Evolutionary conservation across 768 basidiomycete species (phyloP).

Genomic region (Hericium rajendrae): DNA sequence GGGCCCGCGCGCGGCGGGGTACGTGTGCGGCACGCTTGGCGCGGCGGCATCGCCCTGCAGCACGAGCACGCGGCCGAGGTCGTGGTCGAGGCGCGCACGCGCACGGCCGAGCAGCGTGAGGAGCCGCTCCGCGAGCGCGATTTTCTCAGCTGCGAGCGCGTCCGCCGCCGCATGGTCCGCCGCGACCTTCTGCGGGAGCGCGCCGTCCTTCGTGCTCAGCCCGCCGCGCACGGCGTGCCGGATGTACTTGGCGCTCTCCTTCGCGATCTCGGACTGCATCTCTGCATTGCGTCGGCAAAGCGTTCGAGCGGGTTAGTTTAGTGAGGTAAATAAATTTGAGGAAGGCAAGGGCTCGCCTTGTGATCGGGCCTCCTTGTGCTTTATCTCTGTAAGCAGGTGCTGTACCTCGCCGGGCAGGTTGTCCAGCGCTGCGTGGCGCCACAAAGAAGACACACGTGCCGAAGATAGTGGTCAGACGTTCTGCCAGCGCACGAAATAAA

Average conservation of each 20-base stretch:
- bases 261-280: conserved; percentile 33
- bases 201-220: conserved; percentile 23
- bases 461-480: not conserved
- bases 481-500: not conserved
- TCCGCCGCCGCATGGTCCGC: conserved; percentile 22
- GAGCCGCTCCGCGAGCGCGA: conserved; percentile 32
- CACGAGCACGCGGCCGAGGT: conserved; percentile 33
- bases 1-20: conserved; percentile 23
- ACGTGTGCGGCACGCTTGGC: conserved; percentile 20
- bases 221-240: conserved; percentile 30
- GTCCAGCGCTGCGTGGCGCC: conserved; percentile 30
- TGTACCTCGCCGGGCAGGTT: conserved; percentile 41
- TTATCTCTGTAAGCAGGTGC: conserved; percentile 38
- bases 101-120: conserved; percentile 36
- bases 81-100: conserved; percentile 36
- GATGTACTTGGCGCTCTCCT: conserved; percentile 33
- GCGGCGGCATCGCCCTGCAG: conserved; percentile 35
- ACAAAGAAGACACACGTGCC: not conserved
- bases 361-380: conserved; percentile 31
- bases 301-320: not conserved
- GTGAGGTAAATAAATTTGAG: no score
- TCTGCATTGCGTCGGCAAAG: conserved; percentile 19
- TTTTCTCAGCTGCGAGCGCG: conserved; percentile 33
- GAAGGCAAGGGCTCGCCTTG: conserved; percentile 24
- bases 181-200: conserved; percentile 26